These are phyloP conservation scores for Monilinia fructigena DNA, from an alignment of 2,329 filamentous ascomycete genomes.

Conservation along the genomic window DNA sequence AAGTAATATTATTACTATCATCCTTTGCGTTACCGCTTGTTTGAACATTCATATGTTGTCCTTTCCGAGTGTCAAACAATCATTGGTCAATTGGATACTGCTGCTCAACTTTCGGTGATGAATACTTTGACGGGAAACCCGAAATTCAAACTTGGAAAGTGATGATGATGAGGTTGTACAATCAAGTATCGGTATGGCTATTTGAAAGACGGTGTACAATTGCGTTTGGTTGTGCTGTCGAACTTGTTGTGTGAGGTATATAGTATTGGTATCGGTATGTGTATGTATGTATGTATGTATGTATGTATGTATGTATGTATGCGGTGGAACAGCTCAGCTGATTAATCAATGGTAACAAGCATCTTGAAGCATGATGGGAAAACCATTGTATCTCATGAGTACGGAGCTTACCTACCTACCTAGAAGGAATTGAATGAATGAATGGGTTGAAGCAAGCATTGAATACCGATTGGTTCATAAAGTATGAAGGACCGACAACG, in stretches of 20 bases:
- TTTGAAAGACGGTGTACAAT: constrained; percentile 22
- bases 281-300: background rate
- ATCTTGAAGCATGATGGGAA: constrained; percentile 1
- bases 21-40: constrained; percentile 17
- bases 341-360: constrained; percentile 22
- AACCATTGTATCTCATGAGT: constrained; percentile 18
- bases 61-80: background rate
- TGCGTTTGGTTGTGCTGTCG: too few species aligned
- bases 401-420: too few species aligned
- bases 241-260: too few species aligned
- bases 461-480: constrained; percentile 9
- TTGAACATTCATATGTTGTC: constrained; percentile 15
- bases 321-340: constrained; percentile 20
- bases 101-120: constrained; percentile 1
- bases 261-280: background rate
- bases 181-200: background rate
- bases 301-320: background rate
- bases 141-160: background rate
- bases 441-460: background rate
- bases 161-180: constrained; percentile 14
- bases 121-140: background rate
- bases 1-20: constrained; percentile 6
- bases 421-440: too few species aligned
- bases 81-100: background rate
- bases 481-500: constrained; percentile 15